Conservation (phyloP, 345 rosid species). For the rapeseed (Brassica napus) region DNA sequence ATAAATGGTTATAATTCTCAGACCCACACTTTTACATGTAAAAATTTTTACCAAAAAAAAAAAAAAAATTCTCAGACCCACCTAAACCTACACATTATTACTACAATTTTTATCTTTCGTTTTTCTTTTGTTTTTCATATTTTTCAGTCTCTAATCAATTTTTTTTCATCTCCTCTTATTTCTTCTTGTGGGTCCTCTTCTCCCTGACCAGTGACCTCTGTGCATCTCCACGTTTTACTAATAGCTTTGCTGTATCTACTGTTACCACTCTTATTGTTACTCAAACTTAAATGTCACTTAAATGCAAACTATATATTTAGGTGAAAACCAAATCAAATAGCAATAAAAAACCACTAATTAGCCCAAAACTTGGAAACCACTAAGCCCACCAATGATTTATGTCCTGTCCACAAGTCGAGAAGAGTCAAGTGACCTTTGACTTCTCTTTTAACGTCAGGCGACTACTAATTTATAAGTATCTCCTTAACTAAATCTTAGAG, state of each 20-base stretch:
- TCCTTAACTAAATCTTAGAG: constrained; percentile 18
- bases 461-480: constrained; percentile 8
- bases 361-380: not conserved
- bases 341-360: not conserved
- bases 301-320: constrained; percentile 30
- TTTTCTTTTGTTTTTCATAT: not conserved
- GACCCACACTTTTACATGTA: constrained; percentile 7
- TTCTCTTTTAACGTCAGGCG: constrained; percentile 27
- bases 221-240: constrained; percentile 36
- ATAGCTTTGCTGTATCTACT: constrained; percentile 29
- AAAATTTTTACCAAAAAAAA: no score
- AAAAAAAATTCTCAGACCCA: constrained; percentile 14
- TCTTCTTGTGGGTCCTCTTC: constrained; percentile 16
- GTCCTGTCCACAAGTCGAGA: constrained; percentile 2
- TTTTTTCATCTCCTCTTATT: not conserved
- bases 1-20: constrained; percentile 2
- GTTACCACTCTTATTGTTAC: constrained; percentile 32
- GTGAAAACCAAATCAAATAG: constrained; percentile 30
- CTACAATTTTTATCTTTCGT: constrained; percentile 7
- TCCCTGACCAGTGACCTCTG: not conserved
- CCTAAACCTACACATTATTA: constrained; percentile 27
- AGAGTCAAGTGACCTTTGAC: constrained; percentile 28
- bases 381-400: constrained; percentile 11
- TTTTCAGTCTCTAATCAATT: not conserved
- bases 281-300: constrained; percentile 32